phyloP scores from a whole-genome alignment of 2,329 filamentous ascomycete genomes.

The Hypocreales sp. region DNA sequence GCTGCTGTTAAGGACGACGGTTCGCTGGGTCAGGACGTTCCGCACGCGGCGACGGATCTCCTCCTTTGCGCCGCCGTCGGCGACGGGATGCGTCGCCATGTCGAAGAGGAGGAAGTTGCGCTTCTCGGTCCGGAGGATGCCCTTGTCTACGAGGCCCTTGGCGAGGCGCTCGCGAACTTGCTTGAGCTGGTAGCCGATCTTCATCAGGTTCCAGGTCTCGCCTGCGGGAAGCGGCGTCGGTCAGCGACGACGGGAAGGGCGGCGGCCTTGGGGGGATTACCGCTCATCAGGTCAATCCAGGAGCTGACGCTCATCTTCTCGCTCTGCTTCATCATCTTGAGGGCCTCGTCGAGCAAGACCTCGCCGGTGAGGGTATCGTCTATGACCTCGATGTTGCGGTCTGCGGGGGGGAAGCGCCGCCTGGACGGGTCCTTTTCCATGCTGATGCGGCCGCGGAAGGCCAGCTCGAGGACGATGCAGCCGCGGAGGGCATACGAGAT shows the following conservation, averaged over 20 bases:
- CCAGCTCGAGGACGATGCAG: slow-evolving; percentile 95
- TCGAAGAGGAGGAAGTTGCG: slow-evolving; percentile 99
- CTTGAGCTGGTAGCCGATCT: slow-evolving; percentile 98
- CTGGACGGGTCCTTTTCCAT: slow-evolving; percentile 96
- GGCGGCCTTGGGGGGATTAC: no score
- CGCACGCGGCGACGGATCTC: slow-evolving; percentile 88
- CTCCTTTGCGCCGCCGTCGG: slow-evolving; percentile 91
- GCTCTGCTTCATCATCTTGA: slow-evolving; percentile 99
- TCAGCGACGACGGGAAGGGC: no score
- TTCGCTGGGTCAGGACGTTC: slow-evolving; percentile 84
- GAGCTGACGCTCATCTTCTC: slow-evolving; percentile 99
- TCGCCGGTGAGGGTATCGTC: slow-evolving; percentile 95
- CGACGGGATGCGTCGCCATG: slow-evolving; percentile 97
- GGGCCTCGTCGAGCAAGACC: slow-evolving; percentile 87
- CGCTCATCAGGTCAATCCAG: slow-evolving; percentile 98
- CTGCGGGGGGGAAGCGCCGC: slow-evolving; percentile 81
- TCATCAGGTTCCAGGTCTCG: slow-evolving; percentile 99
- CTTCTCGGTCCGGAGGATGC: slow-evolving; percentile 95
- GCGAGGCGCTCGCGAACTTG: slow-evolving; percentile 95
- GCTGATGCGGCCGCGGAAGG: slow-evolving; percentile 87
- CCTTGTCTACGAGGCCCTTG: slow-evolving; percentile 96
- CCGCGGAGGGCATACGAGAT: slow-evolving; percentile 95
- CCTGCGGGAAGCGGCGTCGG: no score
- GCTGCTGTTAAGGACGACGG: slow-evolving; percentile 72
- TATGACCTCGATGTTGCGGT: slow-evolving; percentile 90